Evolutionary conservation across 345 rosid genomes (phyloP), one percentile per base, ranked within the genome.

Genomic region (Punica granatum): DNA sequence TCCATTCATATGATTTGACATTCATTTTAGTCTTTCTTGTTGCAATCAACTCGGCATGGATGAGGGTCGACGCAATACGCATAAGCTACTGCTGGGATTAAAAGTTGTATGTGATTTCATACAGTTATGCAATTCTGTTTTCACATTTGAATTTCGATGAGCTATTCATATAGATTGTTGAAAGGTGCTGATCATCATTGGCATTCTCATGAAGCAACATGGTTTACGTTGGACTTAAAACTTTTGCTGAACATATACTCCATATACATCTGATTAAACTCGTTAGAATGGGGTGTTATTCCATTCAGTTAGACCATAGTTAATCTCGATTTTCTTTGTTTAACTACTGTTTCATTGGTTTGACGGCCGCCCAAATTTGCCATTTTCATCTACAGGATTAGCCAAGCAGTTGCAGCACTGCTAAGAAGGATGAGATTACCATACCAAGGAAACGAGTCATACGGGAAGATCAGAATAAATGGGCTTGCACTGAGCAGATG

Each of bases 401-500:
- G 90, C 60, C 89, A 62, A 66, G 89, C 80, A 25, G 73, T 92
- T 21, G 84, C 81, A 59, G 84, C 98, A 26, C 64, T 92, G 63
- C 70, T 92, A 79, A 85, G 98, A 81, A 86, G 96, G 73, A 69
- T 92, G 60, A 80, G 84, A 36, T 67, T 92, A 67, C 76, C 86
- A 31, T 88, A 86, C 74, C 89, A 88, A 70, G 90, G 98, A 73
- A 89, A 84, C 36, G 98, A 78, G 64, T 86, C 94, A 31, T 79
- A 64, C 41, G 92, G 89, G 48, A 86, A 70, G 72, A 68, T 92
- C 74, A 82, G 90, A 78, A 87, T 92, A 74, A 85, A 74, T 54
- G 97, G 97, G 37, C 83, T 87, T 63, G 71, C 90, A 31, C 69
- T 92, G 72, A 83, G 77, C 76, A 85, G 90, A 73, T 92, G 98